phyloP scores from a whole-genome alignment of 371 early-diverging fungal species.

The Mortierella sp. region DNA sequence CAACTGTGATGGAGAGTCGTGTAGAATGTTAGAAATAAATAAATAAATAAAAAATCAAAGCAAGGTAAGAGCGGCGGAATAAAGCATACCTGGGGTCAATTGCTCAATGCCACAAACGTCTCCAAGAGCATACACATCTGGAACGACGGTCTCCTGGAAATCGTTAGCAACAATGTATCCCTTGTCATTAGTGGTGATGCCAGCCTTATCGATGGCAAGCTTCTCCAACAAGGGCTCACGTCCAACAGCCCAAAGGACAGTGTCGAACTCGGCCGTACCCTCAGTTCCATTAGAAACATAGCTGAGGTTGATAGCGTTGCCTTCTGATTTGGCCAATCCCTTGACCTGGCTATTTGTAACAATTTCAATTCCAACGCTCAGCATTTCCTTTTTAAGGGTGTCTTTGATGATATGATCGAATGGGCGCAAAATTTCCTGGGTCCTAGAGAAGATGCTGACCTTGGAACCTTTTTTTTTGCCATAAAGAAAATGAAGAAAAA shows the following conservation, averaged over 20 bases:
- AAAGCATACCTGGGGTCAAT: conserved; percentile 86
- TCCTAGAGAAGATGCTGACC: conserved; percentile 89
- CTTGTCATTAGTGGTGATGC: conserved; percentile 70
- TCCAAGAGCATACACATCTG: conserved; percentile 90
- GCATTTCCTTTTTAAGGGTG: conserved; percentile 84
- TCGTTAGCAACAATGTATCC: conserved; percentile 86
- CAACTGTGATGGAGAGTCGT: conserved; percentile 59
- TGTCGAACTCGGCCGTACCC: conserved; percentile 69
- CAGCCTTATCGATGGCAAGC: conserved; percentile 77
- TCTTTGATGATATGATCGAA: conserved; percentile 93
- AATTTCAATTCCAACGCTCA: conserved; percentile 78
- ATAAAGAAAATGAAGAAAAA: background rate
- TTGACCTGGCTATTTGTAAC: conserved; percentile 75
- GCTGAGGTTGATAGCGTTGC: conserved; percentile 60
- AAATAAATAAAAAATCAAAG: background rate
- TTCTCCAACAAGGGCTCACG: conserved; percentile 81
- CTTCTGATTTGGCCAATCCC: conserved; percentile 51
- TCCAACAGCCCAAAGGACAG: conserved; percentile 91
- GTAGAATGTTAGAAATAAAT: background rate
- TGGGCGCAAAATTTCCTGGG: conserved; percentile 86
- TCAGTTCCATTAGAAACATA: conserved; percentile 58
- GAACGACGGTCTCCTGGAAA: conserved; percentile 84
- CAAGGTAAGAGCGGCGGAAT: background rate
- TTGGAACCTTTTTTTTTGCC: conserved; percentile 73
- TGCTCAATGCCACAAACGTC: conserved; percentile 94